phyloP scores from a whole-genome alignment of 2,329 filamentous ascomycete species.

The Aspergillus pseudoviridinutans region DNA sequence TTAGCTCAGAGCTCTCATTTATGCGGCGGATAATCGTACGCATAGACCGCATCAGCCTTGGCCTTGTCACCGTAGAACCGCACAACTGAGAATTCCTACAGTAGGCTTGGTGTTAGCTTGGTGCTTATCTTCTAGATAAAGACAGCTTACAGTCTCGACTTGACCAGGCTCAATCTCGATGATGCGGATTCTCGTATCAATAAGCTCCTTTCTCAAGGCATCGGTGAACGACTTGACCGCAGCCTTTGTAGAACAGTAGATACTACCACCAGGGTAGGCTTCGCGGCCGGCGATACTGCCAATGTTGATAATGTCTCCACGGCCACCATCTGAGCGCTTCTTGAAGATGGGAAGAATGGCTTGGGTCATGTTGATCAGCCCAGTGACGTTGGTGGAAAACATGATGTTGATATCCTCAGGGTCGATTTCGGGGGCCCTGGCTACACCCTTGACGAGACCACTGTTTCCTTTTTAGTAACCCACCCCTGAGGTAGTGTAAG shows the following conservation, averaged over 20 bases:
- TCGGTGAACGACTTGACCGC: constrained; percentile 84
- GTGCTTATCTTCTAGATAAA: constrained; percentile 4
- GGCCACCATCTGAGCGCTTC: constrained; percentile 62
- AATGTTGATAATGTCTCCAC: constrained; percentile 93
- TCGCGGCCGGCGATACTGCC: constrained; percentile 89
- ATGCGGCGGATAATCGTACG: constrained; percentile 49
- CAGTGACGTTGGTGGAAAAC: constrained; percentile 91
- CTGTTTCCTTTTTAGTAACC: constrained; percentile 42
- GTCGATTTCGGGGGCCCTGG: constrained; percentile 76
- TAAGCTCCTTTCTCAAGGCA: constrained; percentile 74
- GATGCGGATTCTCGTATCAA: constrained; percentile 73
- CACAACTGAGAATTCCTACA: constrained; percentile 78
- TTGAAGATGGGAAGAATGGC: constrained; percentile 80
- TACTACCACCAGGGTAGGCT: constrained; percentile 76
- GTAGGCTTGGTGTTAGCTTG: background rate
- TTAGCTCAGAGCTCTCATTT: background rate
- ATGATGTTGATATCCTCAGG: constrained; percentile 80
- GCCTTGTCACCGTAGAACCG: constrained; percentile 82
- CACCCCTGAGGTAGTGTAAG: constrained; percentile 7
- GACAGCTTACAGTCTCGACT: constrained; percentile 70
- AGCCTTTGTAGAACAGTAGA: constrained; percentile 92
- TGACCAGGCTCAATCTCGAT: constrained; percentile 90
- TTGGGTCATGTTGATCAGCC: constrained; percentile 95
- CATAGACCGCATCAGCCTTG: constrained; percentile 88
- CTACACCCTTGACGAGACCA: constrained; percentile 84